Conservation (phyloP, 148 eudicot genomes). For the Selenicereus undatus region DNA sequence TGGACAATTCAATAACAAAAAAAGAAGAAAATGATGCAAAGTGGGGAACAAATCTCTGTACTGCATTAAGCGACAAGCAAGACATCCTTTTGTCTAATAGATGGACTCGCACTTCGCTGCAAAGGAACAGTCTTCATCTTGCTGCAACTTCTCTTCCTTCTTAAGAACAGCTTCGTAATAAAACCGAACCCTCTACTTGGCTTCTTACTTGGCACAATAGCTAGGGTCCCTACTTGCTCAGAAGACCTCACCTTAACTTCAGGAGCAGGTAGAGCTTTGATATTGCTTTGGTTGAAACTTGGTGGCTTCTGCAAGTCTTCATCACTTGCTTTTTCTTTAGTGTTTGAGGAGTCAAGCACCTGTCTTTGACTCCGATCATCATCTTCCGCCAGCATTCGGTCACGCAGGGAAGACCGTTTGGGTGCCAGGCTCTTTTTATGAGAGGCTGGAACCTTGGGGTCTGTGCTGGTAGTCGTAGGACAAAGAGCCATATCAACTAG, state of each 20-base stretch:
- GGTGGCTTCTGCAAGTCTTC: slow-evolving; percentile 23
- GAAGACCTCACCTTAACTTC: slow-evolving; percentile 12
- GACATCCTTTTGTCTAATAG: slow-evolving; percentile 26
- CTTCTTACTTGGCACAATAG: slow-evolving; percentile 52
- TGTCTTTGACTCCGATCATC: slow-evolving; percentile 11
- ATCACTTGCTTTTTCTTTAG: slow-evolving; percentile 28
- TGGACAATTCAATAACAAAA: not conserved
- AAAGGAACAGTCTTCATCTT: slow-evolving; percentile 37
- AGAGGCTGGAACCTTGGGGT: not conserved
- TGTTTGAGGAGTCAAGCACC: slow-evolving; percentile 20
- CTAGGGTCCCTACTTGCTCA: slow-evolving; percentile 34
- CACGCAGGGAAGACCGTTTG: slow-evolving; percentile 57
- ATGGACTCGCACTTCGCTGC: slow-evolving; percentile 29
- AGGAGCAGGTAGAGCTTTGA: slow-evolving; percentile 17
- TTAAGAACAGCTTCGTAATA: slow-evolving; percentile 55
- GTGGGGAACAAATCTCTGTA: not conserved
- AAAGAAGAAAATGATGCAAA: not conserved
- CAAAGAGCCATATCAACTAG: slow-evolving; percentile 31
- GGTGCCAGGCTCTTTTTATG: slow-evolving; percentile 22
- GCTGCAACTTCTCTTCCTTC: slow-evolving; percentile 52
- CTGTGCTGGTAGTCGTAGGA: slow-evolving; percentile 16
- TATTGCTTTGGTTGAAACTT: not conserved
- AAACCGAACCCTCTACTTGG: slow-evolving; percentile 52
- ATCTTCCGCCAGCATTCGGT: slow-evolving; percentile 51
- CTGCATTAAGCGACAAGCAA: slow-evolving; percentile 19